phyloP scores from a whole-genome alignment of 2,329 filamentous ascomycete species.

The Claviceps capensis region DNA sequence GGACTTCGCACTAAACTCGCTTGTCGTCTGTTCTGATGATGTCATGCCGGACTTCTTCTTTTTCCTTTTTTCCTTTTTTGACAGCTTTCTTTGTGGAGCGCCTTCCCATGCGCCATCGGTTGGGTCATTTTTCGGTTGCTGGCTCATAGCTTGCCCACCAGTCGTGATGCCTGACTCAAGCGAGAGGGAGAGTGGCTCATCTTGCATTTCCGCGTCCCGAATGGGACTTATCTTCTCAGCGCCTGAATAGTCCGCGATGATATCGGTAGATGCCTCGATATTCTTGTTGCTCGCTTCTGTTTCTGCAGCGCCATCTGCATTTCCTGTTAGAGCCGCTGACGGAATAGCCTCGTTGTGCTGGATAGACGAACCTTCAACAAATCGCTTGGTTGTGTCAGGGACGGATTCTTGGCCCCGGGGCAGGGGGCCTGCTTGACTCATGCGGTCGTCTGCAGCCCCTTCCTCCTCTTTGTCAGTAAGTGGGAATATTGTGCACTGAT shows the following conservation, averaged over 20 bases:
- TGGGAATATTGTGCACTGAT: conserved; percentile 3
- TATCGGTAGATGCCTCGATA: not conserved
- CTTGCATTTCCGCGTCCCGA: not conserved
- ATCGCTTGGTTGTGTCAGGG: not conserved
- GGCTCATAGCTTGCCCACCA: not conserved
- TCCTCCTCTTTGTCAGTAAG: conserved; percentile 11
- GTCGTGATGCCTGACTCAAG: not conserved
- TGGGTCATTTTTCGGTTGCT: not conserved
- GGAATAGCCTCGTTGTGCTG: not conserved
- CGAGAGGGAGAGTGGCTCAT: not conserved
- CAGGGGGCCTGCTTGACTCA: conserved; percentile 4
- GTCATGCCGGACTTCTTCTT: not conserved
- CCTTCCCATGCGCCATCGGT: not conserved
- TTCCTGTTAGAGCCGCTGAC: not conserved
- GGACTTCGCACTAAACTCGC: not conserved
- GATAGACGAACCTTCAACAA: not conserved
- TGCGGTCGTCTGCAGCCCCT: conserved; percentile 9
- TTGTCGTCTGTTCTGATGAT: not conserved
- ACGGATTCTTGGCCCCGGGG: not conserved
- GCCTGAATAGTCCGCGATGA: not conserved
- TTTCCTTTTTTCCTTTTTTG: conserved; percentile 18
- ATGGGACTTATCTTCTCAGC: not conserved
- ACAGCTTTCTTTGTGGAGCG: conserved; percentile 8
- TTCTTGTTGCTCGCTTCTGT: not conserved
- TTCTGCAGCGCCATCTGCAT: not conserved